Percentiles rank a stretch among this genome's conserved stretches.
Evolutionary conservation across 768 basidiomycete genomes (phyloP).

Genomic region (Paxillus rubicundulus): DNA sequence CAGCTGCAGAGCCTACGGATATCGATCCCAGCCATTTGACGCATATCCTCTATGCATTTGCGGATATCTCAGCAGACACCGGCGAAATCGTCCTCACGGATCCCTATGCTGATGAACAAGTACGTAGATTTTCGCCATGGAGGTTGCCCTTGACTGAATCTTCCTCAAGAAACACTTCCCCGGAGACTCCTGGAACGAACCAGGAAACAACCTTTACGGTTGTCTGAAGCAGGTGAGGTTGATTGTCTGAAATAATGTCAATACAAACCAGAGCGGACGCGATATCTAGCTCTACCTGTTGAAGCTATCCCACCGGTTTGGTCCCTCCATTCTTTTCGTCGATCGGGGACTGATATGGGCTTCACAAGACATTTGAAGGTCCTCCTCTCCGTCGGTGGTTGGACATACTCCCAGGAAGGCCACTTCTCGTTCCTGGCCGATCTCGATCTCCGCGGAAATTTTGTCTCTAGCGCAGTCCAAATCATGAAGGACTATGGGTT

Average conservation of each 20-base stretch:
- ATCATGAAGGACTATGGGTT: conserved; percentile 75
- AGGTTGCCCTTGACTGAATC: conserved; percentile 10
- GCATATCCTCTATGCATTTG: conserved; percentile 80
- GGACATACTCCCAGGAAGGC: conserved; percentile 68
- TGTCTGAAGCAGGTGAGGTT: conserved; percentile 68
- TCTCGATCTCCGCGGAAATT: conserved; percentile 47
- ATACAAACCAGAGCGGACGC: not conserved
- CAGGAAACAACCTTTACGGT: conserved; percentile 78
- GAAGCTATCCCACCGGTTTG: conserved; percentile 53
- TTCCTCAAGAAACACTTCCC: conserved; percentile 61
- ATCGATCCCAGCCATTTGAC: conserved; percentile 60
- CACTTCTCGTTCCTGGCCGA: conserved; percentile 66
- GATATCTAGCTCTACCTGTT: conserved; percentile 42
- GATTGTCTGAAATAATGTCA: not conserved
- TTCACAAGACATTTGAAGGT: conserved; percentile 45
- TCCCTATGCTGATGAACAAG: conserved; percentile 70
- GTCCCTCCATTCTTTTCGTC: not conserved
- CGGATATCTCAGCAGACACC: conserved; percentile 59
- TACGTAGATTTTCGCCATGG: conserved; percentile 13
- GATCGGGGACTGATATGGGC: not conserved
- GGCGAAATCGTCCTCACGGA: conserved; percentile 70
- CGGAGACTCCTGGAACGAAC: conserved; percentile 69
- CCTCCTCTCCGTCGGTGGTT: conserved; percentile 55
- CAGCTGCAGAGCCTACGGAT: conserved; percentile 56
- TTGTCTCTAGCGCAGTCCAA: conserved; percentile 59